Percentiles rank a stretch among this genome's conserved stretches.
These are phyloP conservation scores for Mimosa bimucronata DNA, from an alignment of 306 rosid genomes.

Conservation along the genomic window DNA sequence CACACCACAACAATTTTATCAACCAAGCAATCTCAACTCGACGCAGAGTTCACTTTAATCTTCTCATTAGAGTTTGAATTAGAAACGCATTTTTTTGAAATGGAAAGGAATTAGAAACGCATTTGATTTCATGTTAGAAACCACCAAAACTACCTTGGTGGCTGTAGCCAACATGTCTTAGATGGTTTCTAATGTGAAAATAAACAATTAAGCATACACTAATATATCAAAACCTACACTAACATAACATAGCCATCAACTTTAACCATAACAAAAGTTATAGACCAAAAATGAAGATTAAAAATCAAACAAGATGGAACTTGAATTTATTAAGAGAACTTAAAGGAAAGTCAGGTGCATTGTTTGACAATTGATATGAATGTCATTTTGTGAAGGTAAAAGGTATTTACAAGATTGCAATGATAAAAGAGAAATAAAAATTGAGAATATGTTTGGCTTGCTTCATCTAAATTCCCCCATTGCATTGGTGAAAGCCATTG, in stretches of 20 bases:
- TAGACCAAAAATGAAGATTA: neutral
- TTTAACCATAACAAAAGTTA: neutral
- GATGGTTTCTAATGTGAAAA: neutral
- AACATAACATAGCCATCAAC: neutral
- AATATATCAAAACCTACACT: neutral
- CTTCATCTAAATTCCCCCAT: constrained; percentile 67
- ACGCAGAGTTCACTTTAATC: no score
- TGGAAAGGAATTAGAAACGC: no score
- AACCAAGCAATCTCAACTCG: no score
- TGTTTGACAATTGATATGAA: constrained; percentile 58
- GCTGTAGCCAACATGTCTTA: neutral
- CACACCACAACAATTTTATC: no score
- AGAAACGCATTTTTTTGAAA: no score
- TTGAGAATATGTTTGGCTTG: constrained; percentile 40
- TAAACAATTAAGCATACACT: neutral
- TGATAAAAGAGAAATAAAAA: constrained; percentile 44
- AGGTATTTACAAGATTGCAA: constrained; percentile 81
- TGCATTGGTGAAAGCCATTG: constrained; percentile 85
- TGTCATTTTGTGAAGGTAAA: constrained; percentile 59
- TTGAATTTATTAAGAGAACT: constrained; percentile 48
- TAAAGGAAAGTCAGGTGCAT: constrained; percentile 47
- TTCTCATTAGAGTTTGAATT: no score
- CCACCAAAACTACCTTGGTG: neutral
- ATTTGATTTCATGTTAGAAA: no score
- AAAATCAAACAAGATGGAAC: neutral